Evolutionary conservation across 2,329 filamentous ascomycete species (phyloP).

Genomic region (Colletotrichum sansevieriae): DNA sequence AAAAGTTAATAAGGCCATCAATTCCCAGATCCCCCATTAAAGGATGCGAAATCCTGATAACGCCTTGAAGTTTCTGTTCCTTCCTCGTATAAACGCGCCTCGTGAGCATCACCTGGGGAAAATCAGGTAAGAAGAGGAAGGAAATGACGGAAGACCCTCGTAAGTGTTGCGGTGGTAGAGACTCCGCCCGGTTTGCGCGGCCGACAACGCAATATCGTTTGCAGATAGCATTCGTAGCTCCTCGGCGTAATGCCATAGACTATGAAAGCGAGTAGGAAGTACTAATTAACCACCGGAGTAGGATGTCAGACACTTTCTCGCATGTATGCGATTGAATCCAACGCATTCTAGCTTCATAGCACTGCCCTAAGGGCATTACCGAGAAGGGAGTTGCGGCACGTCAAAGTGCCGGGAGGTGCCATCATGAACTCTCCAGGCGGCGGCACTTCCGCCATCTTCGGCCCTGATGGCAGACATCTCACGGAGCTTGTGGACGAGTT

Average conservation of each 20-base stretch:
- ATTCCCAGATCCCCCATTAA: not conserved
- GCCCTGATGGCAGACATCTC: slow-evolving; percentile 63
- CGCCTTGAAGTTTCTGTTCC: not conserved
- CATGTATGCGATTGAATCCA: slow-evolving; percentile 58
- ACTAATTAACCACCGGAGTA: slow-evolving; percentile 48
- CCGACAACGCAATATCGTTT: not conserved
- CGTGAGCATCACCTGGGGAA: not conserved
- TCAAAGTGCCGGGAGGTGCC: slow-evolving; percentile 52
- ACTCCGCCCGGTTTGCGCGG: slow-evolving; percentile 5
- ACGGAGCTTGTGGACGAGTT: slow-evolving; percentile 53
- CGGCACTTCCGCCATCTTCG: slow-evolving; percentile 64
- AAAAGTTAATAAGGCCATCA: slow-evolving; percentile 1
- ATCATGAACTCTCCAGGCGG: slow-evolving; percentile 55
- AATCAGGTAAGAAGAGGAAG: not conserved
- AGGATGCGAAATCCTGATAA: slow-evolving; percentile 13
- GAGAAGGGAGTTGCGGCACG: slow-evolving; percentile 56
- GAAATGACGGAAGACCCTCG: not conserved
- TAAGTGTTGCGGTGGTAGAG: slow-evolving; percentile 3
- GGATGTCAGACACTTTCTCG: slow-evolving; percentile 50
- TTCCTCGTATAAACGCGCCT: slow-evolving; percentile 1
- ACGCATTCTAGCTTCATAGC: slow-evolving; percentile 56
- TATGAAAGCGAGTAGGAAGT: not conserved
- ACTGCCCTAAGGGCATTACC: slow-evolving; percentile 53
- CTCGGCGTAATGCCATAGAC: not conserved
- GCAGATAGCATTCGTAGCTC: slow-evolving; percentile 2